Evolutionary conservation across 2,329 filamentous ascomycete genomes (phyloP), one percentile per base, ranked within the genome.

Genomic region (Phoma sp.): DNA sequence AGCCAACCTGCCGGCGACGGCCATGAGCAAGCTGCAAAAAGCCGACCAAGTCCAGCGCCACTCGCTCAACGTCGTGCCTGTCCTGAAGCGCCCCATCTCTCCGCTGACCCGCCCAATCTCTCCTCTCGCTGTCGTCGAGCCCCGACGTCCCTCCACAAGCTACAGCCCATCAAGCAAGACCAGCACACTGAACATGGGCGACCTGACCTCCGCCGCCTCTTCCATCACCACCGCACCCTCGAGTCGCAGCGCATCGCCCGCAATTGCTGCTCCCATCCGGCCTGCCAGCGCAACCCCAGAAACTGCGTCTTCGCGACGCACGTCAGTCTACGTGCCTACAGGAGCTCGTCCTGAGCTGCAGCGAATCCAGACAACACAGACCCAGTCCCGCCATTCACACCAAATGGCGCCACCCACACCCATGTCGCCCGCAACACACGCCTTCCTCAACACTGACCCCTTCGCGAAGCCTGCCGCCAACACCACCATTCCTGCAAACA

Each of bases 381-480:
- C 60, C 1, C 64, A 68, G 0, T 68, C 68, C 49, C 55, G 58
- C 25, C 58, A 62, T 33, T 66, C 65, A 6, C 59, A 66, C 24
- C 57, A 64, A 36, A 43, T 59, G 7, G 63, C 72, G 10, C 65
- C 69, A 15, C 67, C 72, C 2, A 65, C 70, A 12, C 70, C 72
- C 7, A 72, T 72, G 21, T 40, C 73, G 1, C 69, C 72, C 8
- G 69, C 57, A 15, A 55, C 69, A 3, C 71, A 73, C 24, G 62
- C 72, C n/a, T 76, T 76, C 60, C 69, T 76, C 40, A 73, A 63
- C 49, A 74, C 71, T 8, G 74, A 76, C 44, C 74, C 74, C 8
- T 76, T 72, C 56, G 74, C 72, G 29, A 73, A 61, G 47, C 60
- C 68, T 2, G 70, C 58, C 15, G 66, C 62, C 10, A 64, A 60